Conservation (phyloP, 208 protist genomes). For the Trypanosoma platydactyli region DNA sequence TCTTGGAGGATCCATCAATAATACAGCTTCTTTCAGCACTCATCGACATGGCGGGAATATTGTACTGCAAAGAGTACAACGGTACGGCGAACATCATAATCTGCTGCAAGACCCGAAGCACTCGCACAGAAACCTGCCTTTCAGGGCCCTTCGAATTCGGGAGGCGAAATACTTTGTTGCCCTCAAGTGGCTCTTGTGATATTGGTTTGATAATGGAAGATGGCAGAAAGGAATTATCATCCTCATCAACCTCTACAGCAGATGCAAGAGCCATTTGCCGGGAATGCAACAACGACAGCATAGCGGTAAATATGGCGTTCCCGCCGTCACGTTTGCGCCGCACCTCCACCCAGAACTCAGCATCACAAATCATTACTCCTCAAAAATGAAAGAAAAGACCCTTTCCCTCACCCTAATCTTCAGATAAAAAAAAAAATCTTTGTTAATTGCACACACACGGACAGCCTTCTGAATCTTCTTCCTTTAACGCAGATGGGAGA, state of each 20-base stretch:
- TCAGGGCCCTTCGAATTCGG: conserved; percentile 31
- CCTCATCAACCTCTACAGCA: conserved; percentile 23
- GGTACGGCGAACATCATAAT: conserved; percentile 86
- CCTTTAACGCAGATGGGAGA: too few species aligned
- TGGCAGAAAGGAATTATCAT: neutral
- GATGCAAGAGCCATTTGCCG: conserved; percentile 59
- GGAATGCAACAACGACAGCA: conserved; percentile 68
- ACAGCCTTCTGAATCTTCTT: too few species aligned
- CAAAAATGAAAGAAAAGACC: conserved; percentile 6
- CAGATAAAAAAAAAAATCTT: too few species aligned
- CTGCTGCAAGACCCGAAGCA: conserved; percentile 79
- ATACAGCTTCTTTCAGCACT: conserved; percentile 82
- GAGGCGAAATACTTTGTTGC: conserved; percentile 30
- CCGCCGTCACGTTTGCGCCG: conserved; percentile 55
- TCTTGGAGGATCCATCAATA: conserved; percentile 68
- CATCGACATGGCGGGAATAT: conserved; percentile 90
- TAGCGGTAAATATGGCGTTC: conserved; percentile 64
- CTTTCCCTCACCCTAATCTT: too few species aligned
- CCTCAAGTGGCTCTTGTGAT: conserved; percentile 20
- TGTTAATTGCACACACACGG: too few species aligned
- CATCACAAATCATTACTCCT: conserved; percentile 75
- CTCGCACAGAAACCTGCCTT: conserved; percentile 34
- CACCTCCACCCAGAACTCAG: conserved; percentile 83
- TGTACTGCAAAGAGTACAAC: conserved; percentile 80
- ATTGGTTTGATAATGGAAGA: neutral